Base-by-base conservation (phyloP, 805 yeast species). In the Dipodascus geniculatus region DNA sequence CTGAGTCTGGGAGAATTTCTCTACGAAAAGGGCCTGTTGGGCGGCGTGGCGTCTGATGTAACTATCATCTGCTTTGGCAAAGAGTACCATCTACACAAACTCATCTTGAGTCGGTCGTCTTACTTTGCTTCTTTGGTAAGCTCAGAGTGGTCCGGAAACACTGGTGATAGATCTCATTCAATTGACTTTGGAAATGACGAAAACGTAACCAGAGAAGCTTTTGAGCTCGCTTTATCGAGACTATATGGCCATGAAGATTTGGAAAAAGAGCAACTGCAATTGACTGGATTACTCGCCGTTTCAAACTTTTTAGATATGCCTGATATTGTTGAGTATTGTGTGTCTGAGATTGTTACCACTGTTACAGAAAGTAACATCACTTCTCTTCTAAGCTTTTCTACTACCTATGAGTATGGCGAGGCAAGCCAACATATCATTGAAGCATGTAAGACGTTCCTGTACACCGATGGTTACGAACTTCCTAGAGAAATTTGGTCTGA, bases 251-350 rank as follows among this genome's bases (percentile, higher is more conserved):
- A 70, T 0, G 49, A 60, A 2, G 69, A 71, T 51, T 49, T 60
- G 2, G 60, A 61, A 20, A 63, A 65, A 16, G 76, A 73, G 50
- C 64, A 60, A 20, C 55, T 63, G 22, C 64, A 69, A n/a, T 68
- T 78, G 1, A 63, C 68, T 51, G 68, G 68, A 17, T 67, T 78
- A 71, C 69, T 79, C 53, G 60, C 60, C n/a, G 55, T 59, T 2
- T 80, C 81, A 0, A 78, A 74, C 56, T 79, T 73, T 56, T 61
- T 79, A 42, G 79, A 72, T 42, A 66, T 79, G 22, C 69, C 70
- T 1, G 74, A 73, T 19, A 61, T 75, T 11, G 79, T 76, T 2
- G 72, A 75, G 38, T 57, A 67, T 0, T 71, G 79, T 2, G 74
- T 79, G 0, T 73, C 71, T 17, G 57, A 59, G 42, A 68, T 77